These are phyloP conservation scores for Ogataea pilisensis DNA, from an alignment of 805 yeast species.

Conservation along the genomic window DNA sequence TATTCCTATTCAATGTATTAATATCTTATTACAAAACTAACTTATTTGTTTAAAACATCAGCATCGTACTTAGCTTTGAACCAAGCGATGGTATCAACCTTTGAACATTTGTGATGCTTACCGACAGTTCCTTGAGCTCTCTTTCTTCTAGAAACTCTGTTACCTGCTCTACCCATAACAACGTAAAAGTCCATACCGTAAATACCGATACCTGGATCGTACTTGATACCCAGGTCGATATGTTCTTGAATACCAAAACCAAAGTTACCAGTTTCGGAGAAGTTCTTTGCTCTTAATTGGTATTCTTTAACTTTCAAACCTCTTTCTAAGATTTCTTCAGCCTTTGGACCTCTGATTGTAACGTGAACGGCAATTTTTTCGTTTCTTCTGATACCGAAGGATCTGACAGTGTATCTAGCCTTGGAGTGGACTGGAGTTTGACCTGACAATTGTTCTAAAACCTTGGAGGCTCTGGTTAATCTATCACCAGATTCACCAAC, in stretches of 20 bases:
- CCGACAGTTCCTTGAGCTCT: constrained; percentile 86
- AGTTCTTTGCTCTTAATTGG: constrained; percentile 91
- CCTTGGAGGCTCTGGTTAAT: constrained; percentile 99
- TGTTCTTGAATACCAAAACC: constrained; percentile 99
- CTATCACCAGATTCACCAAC: constrained; percentile 99
- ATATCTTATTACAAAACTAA: background rate
- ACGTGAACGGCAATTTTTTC: constrained; percentile 99
- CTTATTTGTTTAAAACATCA: constrained; percentile 83
- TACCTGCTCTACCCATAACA: constrained; percentile 99
- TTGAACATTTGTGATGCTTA: constrained; percentile 85
- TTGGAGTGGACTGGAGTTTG: constrained; percentile 99
- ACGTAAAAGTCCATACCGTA: constrained; percentile 99
- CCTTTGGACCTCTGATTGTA: constrained; percentile 99
- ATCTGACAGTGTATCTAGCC: constrained; percentile 99
- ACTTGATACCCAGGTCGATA: constrained; percentile 99
- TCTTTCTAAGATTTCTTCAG: constrained; percentile 99
- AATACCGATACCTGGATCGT: constrained; percentile 99
- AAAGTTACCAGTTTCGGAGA: constrained; percentile 99
- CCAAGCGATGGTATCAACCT: constrained; percentile 96
- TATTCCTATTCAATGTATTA: background rate
- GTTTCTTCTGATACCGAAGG: constrained; percentile 99
- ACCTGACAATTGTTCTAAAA: constrained; percentile 99
- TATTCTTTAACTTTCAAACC: constrained; percentile 99
- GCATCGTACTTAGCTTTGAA: constrained; percentile 99
- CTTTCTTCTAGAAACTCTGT: constrained; percentile 98